A percentile compares a stretch with the other conserved stretches of the same genome.
Conservation (phyloP, 768 basidiomycete species). For the Pleurotus platypus region DNA sequence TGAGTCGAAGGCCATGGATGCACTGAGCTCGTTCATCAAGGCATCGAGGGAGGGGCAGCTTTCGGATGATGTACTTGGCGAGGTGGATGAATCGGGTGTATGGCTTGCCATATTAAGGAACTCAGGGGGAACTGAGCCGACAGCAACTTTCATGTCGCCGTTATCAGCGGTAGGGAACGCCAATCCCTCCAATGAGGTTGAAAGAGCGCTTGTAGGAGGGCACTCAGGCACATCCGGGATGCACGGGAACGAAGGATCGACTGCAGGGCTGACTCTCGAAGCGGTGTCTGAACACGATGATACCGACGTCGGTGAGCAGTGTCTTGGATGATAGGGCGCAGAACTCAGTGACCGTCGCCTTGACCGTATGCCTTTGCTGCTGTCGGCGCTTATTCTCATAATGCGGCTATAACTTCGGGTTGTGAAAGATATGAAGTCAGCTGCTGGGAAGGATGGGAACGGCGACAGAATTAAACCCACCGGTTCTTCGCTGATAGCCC, state of each 20-base stretch:
- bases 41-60: slow-evolving; percentile 1
- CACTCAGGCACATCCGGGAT: slow-evolving; percentile 4
- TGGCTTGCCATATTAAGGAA: slow-evolving; percentile 1
- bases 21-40: slow-evolving; percentile 2
- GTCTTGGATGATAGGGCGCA: neutral
- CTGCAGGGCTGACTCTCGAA: neutral
- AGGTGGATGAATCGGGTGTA: neutral
- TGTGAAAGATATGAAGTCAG: no score
- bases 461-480: slow-evolving; percentile 21
- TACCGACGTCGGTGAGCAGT: slow-evolving; percentile 3
- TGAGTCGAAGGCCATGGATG: neutral
- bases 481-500: slow-evolving; percentile 60
- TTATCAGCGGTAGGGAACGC: neutral
- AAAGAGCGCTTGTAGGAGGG: neutral
- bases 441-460: neutral
- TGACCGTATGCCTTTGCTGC: slow-evolving; percentile 2
- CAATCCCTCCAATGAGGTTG: neutral
- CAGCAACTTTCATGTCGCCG: neutral
- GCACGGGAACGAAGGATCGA: slow-evolving; percentile 5
- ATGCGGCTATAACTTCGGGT: slow-evolving; percentile 4
- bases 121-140: neutral
- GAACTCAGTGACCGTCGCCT: slow-evolving; percentile 1
- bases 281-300: slow-evolving; percentile 2
- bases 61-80: neutral
- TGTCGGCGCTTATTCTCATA: neutral